Evolutionary conservation across 163 green algal species (phyloP).

Genomic region (Picocystis sp.): DNA sequence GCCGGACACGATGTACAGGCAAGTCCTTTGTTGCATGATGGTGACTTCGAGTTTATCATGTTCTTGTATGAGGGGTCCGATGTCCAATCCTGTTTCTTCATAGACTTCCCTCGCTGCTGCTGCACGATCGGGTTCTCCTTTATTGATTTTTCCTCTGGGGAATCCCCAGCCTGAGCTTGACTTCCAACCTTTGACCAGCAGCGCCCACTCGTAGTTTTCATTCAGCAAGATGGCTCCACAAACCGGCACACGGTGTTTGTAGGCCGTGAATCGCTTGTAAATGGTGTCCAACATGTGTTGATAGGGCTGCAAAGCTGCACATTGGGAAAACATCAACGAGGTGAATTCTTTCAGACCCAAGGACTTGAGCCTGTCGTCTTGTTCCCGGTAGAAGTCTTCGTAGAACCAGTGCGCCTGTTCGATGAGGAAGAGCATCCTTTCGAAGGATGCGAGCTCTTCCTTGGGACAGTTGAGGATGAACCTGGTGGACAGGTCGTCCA

Average conservation of each 20-base stretch:
- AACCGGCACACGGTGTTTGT: conserved; percentile 70
- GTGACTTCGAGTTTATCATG: conserved; percentile 41
- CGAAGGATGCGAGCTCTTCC: conserved; percentile 60
- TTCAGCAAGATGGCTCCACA: conserved; percentile 76
- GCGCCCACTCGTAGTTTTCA: conserved; percentile 37
- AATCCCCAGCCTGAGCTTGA: conserved; percentile 63
- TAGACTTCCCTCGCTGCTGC: conserved; percentile 66
- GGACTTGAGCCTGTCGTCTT: conserved; percentile 32
- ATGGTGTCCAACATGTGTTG: conserved; percentile 18
- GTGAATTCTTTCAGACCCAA: conserved; percentile 66
- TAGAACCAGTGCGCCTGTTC: conserved; percentile 93
- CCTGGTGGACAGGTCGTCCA: conserved; percentile 61
- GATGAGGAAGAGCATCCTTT: conserved; percentile 76
- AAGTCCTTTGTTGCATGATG: conserved; percentile 35
- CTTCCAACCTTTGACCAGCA: conserved; percentile 67
- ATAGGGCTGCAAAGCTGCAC: conserved; percentile 35
- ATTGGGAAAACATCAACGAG: conserved; percentile 50
- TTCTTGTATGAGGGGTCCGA: conserved; percentile 27
- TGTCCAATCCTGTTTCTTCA: conserved; percentile 70
- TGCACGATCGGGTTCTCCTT: conserved; percentile 40
- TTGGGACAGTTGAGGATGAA: conserved; percentile 73
- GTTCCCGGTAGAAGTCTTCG: conserved; percentile 59
- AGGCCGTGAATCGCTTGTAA: conserved; percentile 52
- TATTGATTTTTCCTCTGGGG: conserved; percentile 71
- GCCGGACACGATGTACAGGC: conserved; percentile 56